phyloP scores from a whole-genome alignment of 2,329 filamentous ascomycete genomes.

The Lachnellula cervina region DNA sequence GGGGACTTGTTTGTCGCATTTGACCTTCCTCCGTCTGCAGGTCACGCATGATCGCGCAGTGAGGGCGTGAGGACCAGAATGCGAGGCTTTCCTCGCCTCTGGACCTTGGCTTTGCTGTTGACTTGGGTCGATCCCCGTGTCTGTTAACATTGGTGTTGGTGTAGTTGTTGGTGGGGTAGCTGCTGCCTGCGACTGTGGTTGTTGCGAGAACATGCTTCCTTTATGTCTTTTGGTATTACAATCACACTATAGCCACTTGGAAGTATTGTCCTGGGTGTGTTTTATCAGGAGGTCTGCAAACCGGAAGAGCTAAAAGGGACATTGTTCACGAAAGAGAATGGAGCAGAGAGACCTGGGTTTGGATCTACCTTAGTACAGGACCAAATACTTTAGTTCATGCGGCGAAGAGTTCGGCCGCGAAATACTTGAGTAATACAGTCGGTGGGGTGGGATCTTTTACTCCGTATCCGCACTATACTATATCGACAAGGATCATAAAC shows the following conservation, averaged over 20 bases:
- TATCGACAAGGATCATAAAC: too few relatives aligned
- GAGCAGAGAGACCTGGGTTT: too few relatives aligned
- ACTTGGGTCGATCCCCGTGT: slow-evolving; percentile 1
- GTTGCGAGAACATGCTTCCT: background rate
- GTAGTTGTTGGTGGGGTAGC: background rate
- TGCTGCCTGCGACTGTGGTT: background rate
- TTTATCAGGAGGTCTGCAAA: background rate
- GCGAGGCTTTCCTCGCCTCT: slow-evolving; percentile 10
- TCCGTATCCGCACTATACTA: too few relatives aligned
- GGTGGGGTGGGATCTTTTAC: too few relatives aligned
- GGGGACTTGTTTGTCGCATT: slow-evolving; percentile 70
- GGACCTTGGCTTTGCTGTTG: background rate
- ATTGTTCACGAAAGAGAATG: too few relatives aligned
- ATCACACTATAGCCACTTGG: background rate
- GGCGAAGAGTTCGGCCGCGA: too few relatives aligned
- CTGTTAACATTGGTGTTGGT: background rate
- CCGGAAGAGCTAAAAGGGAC: background rate
- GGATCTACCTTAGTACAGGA: too few relatives aligned
- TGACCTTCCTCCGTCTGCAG: slow-evolving; percentile 59
- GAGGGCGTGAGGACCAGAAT: slow-evolving; percentile 21
- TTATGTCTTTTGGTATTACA: background rate
- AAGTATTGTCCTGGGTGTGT: background rate
- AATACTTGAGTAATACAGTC: too few relatives aligned
- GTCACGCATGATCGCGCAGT: slow-evolving; percentile 41
- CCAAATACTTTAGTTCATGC: too few relatives aligned